A percentile compares a stretch with the other conserved stretches of the same genome.
Conservation (phyloP, 2,329 filamentous ascomycete species). For the Microsporum audouinii region DNA sequence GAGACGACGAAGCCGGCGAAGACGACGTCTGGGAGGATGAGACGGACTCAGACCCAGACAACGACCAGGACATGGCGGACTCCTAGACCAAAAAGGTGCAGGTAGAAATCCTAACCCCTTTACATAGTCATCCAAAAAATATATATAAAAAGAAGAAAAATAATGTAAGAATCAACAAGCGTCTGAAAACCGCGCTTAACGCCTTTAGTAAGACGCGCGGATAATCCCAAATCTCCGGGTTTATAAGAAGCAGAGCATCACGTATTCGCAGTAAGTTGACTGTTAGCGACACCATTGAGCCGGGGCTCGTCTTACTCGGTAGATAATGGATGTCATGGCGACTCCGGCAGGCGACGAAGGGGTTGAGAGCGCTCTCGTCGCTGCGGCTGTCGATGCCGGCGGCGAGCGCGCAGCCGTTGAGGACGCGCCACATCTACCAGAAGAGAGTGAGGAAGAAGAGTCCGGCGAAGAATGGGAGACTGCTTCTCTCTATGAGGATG, state of each 20-base stretch:
- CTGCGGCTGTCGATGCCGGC: background rate
- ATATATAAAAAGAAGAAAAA: background rate
- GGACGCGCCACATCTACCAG: constrained; percentile 26
- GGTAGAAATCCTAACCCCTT: background rate
- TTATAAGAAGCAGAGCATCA: background rate
- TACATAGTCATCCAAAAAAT: background rate
- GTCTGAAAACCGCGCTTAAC: background rate
- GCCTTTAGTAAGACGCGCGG: background rate
- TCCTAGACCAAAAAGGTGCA: constrained; percentile 23
- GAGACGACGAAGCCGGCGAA: constrained; percentile 36
- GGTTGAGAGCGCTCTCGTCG: background rate
- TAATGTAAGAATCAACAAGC: background rate
- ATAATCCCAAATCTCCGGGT: background rate
- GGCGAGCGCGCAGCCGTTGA: constrained; percentile 14
- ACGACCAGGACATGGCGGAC: constrained; percentile 45
- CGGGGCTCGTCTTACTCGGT: background rate
- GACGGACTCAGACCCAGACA: constrained; percentile 38
- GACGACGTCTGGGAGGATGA: constrained; percentile 42
- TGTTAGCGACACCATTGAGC: background rate
- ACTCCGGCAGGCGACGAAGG: background rate
- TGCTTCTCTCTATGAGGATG: constrained; percentile 50
- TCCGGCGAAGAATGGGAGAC: constrained; percentile 15
- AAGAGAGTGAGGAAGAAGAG: constrained; percentile 18
- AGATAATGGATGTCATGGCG: constrained; percentile 26
- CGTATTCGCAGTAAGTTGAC: background rate